Evolutionary conservation across 1,139 yeast genomes (phyloP).

Genomic region (Yamadazyma diospyri): DNA sequence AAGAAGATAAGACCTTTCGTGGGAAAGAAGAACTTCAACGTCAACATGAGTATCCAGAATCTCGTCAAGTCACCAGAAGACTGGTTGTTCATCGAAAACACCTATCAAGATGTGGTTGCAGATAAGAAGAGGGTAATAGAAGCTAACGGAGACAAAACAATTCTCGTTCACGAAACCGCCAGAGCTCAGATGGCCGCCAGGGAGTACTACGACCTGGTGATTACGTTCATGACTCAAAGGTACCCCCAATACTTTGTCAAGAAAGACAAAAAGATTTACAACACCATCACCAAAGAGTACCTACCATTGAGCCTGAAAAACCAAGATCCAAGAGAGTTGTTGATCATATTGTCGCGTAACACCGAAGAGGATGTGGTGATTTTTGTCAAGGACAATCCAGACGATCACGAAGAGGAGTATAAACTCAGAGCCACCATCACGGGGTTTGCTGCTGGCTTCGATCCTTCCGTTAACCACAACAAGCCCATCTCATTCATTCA

Average conservation of each 20-base stretch:
- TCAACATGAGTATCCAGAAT: conserved; percentile 37
- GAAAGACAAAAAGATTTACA: conserved; percentile 16
- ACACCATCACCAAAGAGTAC: conserved; percentile 25
- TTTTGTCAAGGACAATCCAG: conserved; percentile 34
- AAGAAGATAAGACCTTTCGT: conserved; percentile 50
- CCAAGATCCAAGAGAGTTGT: conserved; percentile 19
- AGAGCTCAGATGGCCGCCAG: conserved; percentile 24
- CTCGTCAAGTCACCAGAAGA: conserved; percentile 29
- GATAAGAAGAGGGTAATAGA: conserved; percentile 20
- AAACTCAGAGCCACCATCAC: conserved; percentile 31
- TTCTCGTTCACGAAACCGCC: conserved; percentile 19
- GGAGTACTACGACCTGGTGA: conserved; percentile 31
- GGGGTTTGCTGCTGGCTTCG: conserved; percentile 45
- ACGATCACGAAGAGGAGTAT: conserved; percentile 32
- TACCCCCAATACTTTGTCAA: conserved; percentile 33
- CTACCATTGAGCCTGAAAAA: conserved; percentile 22
- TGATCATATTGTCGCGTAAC: conserved; percentile 23
- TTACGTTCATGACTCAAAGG: conserved; percentile 24
- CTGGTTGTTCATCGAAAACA: conserved; percentile 37
- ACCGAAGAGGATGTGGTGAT: conserved; percentile 42
- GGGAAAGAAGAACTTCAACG: conserved; percentile 33
- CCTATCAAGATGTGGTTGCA: conserved; percentile 25
- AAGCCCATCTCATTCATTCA: conserved; percentile 39
- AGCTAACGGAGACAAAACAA: conserved; percentile 20
- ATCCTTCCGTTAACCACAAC: conserved; percentile 31